These are phyloP conservation scores for Escallonia herrerae DNA, from an alignment of 129 eudicot genomes.

Conservation along the genomic window DNA sequence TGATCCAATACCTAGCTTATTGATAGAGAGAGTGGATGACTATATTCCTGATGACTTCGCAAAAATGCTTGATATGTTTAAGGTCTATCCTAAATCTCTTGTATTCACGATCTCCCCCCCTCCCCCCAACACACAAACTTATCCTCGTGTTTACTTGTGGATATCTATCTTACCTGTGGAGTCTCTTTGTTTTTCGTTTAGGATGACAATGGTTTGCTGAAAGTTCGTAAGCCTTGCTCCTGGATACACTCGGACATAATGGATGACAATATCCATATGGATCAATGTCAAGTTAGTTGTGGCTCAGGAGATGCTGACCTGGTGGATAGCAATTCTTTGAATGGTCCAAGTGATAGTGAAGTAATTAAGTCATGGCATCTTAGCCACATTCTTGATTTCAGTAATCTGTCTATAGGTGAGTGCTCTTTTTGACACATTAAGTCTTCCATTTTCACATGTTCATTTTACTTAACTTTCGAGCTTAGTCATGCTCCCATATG, in stretches of 20 bases:
- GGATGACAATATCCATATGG: slow-evolving; percentile 91
- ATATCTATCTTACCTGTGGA: not conserved
- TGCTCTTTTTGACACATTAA: not conserved
- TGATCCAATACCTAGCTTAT: slow-evolving; percentile 63
- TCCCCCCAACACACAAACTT: no score
- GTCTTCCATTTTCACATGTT: not conserved
- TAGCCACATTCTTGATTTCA: slow-evolving; percentile 79
- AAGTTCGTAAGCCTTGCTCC: slow-evolving; percentile 39
- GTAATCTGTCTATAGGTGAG: slow-evolving; percentile 82
- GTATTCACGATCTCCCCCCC: no score
- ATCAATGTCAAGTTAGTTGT: slow-evolving; percentile 21
- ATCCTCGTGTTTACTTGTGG: not conserved
- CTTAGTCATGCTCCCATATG: not conserved
- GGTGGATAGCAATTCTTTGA: slow-evolving; percentile 1
- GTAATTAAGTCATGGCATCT: slow-evolving; percentile 50
- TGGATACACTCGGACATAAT: slow-evolving; percentile 94
- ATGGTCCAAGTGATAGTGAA: slow-evolving; percentile 4
- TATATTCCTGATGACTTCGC: slow-evolving; percentile 70
- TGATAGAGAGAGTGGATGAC: slow-evolving; percentile 71
- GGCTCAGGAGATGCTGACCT: slow-evolving; percentile 9
- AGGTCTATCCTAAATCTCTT: slow-evolving; percentile 33
- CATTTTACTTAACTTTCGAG: not conserved
- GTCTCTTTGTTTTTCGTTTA: slow-evolving; percentile 10
- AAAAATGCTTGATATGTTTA: slow-evolving; percentile 32
- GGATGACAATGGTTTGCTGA: slow-evolving; percentile 35